Evolutionary conservation across 495 filamentous ascomycete species (phyloP).

Genomic region (Annulohypoxylon moriforme): DNA sequence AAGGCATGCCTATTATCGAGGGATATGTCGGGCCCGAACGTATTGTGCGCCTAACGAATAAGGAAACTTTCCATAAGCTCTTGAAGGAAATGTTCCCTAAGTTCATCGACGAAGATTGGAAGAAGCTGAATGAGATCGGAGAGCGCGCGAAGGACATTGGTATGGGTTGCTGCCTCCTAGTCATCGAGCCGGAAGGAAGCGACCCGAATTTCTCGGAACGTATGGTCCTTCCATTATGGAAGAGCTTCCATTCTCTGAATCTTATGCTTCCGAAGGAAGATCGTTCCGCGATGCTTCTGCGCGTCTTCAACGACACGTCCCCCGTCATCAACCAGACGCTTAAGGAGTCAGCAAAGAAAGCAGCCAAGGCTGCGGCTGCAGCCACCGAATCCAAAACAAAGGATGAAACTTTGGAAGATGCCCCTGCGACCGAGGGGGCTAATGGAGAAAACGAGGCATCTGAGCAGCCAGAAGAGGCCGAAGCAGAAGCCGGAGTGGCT

Average conservation of each 20-base stretch:
- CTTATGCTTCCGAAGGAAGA: slow-evolving; percentile 99
- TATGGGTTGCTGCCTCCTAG: slow-evolving; percentile 92
- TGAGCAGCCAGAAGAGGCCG: slow-evolving; percentile 15
- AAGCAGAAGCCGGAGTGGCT: not conserved
- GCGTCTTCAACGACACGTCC: slow-evolving; percentile 86
- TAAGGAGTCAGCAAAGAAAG: slow-evolving; percentile 55
- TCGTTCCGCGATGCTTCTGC: slow-evolving; percentile 87
- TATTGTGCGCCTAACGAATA: slow-evolving; percentile 76
- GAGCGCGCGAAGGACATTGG: slow-evolving; percentile 80
- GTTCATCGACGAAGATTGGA: slow-evolving; percentile 73
- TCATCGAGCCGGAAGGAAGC: slow-evolving; percentile 75
- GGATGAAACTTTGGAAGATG: slow-evolving; percentile 35
- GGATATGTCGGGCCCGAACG: slow-evolving; percentile 85
- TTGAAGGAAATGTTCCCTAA: slow-evolving; percentile 97
- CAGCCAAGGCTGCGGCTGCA: slow-evolving; percentile 38
- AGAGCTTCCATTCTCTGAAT: slow-evolving; percentile 85
- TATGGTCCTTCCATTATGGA: slow-evolving; percentile 92
- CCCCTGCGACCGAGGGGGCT: slow-evolving; percentile 19
- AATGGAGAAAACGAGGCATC: slow-evolving; percentile 18
- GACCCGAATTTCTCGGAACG: slow-evolving; percentile 80
- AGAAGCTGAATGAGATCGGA: slow-evolving; percentile 85
- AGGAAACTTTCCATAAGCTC: slow-evolving; percentile 79
- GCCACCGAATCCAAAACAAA: slow-evolving; percentile 43
- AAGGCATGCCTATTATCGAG: slow-evolving; percentile 88
- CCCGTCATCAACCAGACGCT: slow-evolving; percentile 71